These are phyloP conservation scores for Truncatella angustata DNA, from an alignment of 2,329 filamentous ascomycete genomes.

Conservation along the genomic window DNA sequence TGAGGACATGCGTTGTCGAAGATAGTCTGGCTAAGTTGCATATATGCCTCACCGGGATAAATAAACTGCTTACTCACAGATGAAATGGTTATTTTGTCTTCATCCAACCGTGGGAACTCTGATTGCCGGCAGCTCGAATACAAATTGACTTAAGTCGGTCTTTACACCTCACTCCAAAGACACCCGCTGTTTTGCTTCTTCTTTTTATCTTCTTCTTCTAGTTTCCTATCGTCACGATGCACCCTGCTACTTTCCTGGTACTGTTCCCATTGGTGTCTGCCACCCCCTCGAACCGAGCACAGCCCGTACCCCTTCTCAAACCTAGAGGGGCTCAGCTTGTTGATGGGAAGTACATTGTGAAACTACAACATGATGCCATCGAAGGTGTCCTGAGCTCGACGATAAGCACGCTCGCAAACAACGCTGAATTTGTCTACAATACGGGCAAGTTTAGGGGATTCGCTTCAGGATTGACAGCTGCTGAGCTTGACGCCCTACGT, in stretches of 20 bases:
- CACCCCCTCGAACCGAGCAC: slow-evolving; percentile 25
- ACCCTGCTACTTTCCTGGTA: slow-evolving; percentile 19
- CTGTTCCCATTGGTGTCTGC: slow-evolving; percentile 27
- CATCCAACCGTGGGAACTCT: no score
- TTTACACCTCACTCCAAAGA: neutral
- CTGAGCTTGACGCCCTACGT: slow-evolving; percentile 39
- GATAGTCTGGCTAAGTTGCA: neutral
- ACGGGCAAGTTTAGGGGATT: slow-evolving; percentile 39
- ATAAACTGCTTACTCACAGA: no score
- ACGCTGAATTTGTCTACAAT: slow-evolving; percentile 31
- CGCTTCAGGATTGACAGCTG: slow-evolving; percentile 38
- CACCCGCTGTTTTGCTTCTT: neutral
- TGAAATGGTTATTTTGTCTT: no score
- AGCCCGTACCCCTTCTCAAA: slow-evolving; percentile 28
- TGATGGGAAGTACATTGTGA: slow-evolving; percentile 44
- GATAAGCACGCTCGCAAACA: slow-evolving; percentile 21
- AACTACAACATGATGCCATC: slow-evolving; percentile 35
- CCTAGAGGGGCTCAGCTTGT: slow-evolving; percentile 27
- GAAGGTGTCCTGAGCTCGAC: slow-evolving; percentile 29
- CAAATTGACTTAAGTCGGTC: neutral
- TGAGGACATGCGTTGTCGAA: neutral
- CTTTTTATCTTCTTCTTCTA: no score
- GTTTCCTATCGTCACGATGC: slow-evolving; percentile 20
- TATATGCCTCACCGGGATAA: no score
- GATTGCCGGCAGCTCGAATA: neutral